These are phyloP conservation scores for Exutisphaerella laricina DNA, from an alignment of 2,329 filamentous ascomycete species.

Conservation along the genomic window DNA sequence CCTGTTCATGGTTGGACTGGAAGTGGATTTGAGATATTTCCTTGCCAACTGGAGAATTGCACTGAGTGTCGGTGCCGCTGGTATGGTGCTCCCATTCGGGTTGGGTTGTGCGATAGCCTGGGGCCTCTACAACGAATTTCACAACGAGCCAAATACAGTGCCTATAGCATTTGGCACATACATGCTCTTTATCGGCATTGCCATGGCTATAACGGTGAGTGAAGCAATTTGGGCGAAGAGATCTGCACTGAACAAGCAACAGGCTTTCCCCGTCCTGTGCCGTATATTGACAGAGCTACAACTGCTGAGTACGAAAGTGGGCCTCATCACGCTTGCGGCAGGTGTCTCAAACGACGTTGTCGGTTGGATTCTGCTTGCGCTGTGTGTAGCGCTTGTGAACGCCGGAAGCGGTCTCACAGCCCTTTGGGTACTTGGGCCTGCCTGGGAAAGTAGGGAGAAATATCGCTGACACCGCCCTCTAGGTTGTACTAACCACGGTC, in stretches of 20 bases:
- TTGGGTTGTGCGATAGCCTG: conserved; percentile 74
- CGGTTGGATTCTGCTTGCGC: conserved; percentile 85
- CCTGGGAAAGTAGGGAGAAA: not conserved
- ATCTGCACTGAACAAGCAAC: conserved; percentile 6
- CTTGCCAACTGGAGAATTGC: conserved; percentile 76
- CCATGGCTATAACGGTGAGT: conserved; percentile 78
- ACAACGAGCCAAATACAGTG: conserved; percentile 50
- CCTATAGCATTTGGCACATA: conserved; percentile 57
- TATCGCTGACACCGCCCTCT: conserved; percentile 51
- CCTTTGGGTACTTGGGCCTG: conserved; percentile 57
- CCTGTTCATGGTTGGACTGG: conserved; percentile 79
- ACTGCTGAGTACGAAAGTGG: conserved; percentile 73
- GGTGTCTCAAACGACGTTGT: conserved; percentile 90
- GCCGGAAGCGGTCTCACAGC: conserved; percentile 75
- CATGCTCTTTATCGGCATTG: conserved; percentile 82
- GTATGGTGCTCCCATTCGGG: conserved; percentile 78
- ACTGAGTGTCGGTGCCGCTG: conserved; percentile 67
- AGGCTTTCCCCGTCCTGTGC: conserved; percentile 82
- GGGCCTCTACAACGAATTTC: conserved; percentile 72
- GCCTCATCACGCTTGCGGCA: conserved; percentile 81
- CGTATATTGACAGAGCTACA: conserved; percentile 90
- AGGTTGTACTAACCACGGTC: conserved; percentile 68
- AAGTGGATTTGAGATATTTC: conserved; percentile 76
- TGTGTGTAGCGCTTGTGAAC: conserved; percentile 91
- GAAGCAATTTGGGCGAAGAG: not conserved